Base-by-base conservation (phyloP, 2,329 filamentous ascomycete species). In the Podosphaera leucotricha region DNA sequence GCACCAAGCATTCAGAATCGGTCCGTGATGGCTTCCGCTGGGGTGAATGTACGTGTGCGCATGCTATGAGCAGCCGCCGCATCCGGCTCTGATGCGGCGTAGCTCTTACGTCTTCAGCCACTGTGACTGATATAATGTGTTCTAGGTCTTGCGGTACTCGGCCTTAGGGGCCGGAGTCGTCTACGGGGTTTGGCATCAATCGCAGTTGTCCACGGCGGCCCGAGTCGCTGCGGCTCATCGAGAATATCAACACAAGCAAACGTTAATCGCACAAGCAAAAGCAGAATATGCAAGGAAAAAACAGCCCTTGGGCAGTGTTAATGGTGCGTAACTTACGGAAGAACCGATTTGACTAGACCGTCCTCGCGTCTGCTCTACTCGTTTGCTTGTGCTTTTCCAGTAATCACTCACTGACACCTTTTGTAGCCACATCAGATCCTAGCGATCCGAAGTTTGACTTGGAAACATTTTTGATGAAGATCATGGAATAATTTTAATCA, bases 121-220 rank as follows among this genome's bases (percentile, higher is more conserved):
- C 13, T 2, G 8, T 40, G 28, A 21, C 41, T 36, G 19, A 36
- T 28, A 19, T 41, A 37, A 10, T 28, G 33, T 38, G 33, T 18
- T 50, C 19, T 64, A 98, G 90, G 87, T 98, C 64, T 75, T 95
- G 64, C 86, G 90, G 66, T 98, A 87, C 73, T 87, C 85, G 60
- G 86, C 86, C 61, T 81, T 98, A 54, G 81, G 77, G 59, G 70
- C 84, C 59, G 90, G 90, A 62, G 68, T 95, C 61, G 78, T 93
- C 67, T 98, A 98, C 70, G 90, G 90, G 63, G 76, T 93, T 69
- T 82, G 78, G 65, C 87, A 93, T 70, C 90, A 98, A 69, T 71
- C 79, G 59, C 72, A 75, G 50, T 79, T 98, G 63, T 77, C 67
- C 54, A 64, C 80, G 46, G 64, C 72, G 57, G 75, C 85, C 59